These are phyloP conservation scores for Termitomyces heimii DNA, from an alignment of 768 basidiomycete genomes.

Conservation along the genomic window DNA sequence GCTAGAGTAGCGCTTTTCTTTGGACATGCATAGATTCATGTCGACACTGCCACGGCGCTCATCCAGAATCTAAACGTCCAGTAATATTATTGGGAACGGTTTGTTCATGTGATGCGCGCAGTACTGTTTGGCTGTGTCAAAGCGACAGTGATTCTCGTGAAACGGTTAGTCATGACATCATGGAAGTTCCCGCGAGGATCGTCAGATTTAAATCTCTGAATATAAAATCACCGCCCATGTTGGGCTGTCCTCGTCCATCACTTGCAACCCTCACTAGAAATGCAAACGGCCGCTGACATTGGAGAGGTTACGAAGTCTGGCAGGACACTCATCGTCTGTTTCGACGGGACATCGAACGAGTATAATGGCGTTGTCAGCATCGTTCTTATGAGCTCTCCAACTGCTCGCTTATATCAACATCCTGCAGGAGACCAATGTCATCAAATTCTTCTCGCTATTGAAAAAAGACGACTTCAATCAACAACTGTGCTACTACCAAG, in stretches of 20 bases:
- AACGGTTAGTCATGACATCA: background rate
- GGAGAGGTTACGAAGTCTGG: slow-evolving; percentile 10
- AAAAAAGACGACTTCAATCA: slow-evolving; percentile 22
- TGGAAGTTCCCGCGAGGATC: background rate
- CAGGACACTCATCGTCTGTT: slow-evolving; percentile 32
- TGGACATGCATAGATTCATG: background rate
- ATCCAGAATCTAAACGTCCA: background rate
- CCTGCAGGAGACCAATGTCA: slow-evolving; percentile 23
- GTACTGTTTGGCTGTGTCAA: background rate
- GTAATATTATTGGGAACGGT: background rate
- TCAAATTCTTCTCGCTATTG: slow-evolving; percentile 23
- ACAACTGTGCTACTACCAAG: slow-evolving; percentile 49
- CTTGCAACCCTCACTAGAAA: background rate
- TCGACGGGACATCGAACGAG: slow-evolving; percentile 50
- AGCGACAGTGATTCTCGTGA: background rate
- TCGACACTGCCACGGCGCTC: too few species aligned
- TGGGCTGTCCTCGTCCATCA: background rate
- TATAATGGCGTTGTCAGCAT: slow-evolving; percentile 32
- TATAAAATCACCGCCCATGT: slow-evolving; percentile 1
- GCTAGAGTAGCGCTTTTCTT: background rate
- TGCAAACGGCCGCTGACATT: slow-evolving; percentile 11
- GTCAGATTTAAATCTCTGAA: background rate
- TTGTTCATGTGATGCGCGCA: background rate
- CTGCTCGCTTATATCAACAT: background rate
- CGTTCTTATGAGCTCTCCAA: background rate